Evolutionary conservation across 78 protist genomes (phyloP), one percentile per base, ranked within the genome.

Genomic region (Trichosphaerium sp.): DNA sequence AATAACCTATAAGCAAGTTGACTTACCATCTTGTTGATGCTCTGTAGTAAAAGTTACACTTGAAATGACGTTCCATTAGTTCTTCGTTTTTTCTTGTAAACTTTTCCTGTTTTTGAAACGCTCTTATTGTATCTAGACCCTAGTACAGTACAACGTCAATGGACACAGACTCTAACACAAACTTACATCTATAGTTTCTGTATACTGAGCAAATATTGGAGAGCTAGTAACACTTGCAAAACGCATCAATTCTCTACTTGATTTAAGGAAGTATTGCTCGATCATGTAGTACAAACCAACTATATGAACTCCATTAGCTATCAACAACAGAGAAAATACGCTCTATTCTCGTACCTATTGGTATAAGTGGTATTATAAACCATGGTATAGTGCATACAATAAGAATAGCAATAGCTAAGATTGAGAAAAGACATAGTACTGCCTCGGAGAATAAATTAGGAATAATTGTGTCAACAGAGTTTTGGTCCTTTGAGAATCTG

Each of bases 401-500:
- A 12, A 85, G 82, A 21, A 82, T 25, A 14, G 74, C 84, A 31
- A 90, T 71, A 88, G 92, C 11, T 37, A 64, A 7, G 49, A 39
- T 34, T 64, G 69, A 57, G 62, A 57, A 64, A 52, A 35, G 48
- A 2, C 43, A 41, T 37, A 64, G 15, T 14, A 37, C 49, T 15
- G 29, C 43, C 37, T 64, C 49, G 21, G 31, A 64, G 1, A 77
- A 7, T 2, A 63, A 55, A 1, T 15, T 26, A 1, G 80, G n/a
- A 1, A 80, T 34, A 3, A 51, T 39, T 34, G 32, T 57, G 68
- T 87, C 92, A 2, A 88, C 48, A 18, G 40, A 59, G 68, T 78
- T 69, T 4, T 56, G 12, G 44, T 88, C 91, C 44, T 82, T 75
- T 23, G 87, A 51, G 85, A 97, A 97, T 35, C 99, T 87, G 80